phyloP scores from a whole-genome alignment of 306 rosid species.

The Glycine soja region DNA sequence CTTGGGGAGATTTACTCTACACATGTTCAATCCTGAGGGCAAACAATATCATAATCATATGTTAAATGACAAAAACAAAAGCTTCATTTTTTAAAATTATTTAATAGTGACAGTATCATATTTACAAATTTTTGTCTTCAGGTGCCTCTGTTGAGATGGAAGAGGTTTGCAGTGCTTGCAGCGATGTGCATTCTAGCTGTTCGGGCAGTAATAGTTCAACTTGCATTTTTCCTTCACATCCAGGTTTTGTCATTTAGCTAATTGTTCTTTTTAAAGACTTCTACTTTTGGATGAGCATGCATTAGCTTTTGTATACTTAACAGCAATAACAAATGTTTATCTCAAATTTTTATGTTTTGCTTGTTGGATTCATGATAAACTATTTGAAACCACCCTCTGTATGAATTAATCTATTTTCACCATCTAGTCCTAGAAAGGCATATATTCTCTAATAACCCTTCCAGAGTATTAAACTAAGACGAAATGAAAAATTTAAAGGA shows the following conservation, averaged over 20 bases:
- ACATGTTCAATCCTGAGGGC: constrained; percentile 16
- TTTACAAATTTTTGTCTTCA: constrained; percentile 43
- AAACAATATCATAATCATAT: background rate
- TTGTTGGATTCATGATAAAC: constrained; percentile 23
- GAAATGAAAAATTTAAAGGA: background rate
- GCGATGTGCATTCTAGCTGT: constrained; percentile 97
- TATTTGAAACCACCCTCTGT: constrained; percentile 10
- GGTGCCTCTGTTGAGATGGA: constrained; percentile 95
- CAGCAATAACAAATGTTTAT: constrained; percentile 25
- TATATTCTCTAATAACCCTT: constrained; percentile 37
- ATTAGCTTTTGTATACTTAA: background rate
- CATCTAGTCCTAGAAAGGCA: constrained; percentile 3
- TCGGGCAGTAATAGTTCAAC: constrained; percentile 96
- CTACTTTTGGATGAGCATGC: constrained; percentile 33
- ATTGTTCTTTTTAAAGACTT: constrained; percentile 22
- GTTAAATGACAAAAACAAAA: constrained; percentile 1
- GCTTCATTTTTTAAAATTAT: constrained; percentile 32
- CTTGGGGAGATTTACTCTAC: background rate
- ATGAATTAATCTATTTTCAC: constrained; percentile 18
- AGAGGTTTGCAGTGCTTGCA: constrained; percentile 88
- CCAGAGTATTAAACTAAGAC: background rate
- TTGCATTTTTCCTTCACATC: constrained; percentile 94
- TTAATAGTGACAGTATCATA: constrained; percentile 11
- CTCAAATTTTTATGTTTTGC: constrained; percentile 22
- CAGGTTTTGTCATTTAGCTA: constrained; percentile 64